phyloP scores from a whole-genome alignment of 257 asterid species.

The Henckelia pumila region DNA sequence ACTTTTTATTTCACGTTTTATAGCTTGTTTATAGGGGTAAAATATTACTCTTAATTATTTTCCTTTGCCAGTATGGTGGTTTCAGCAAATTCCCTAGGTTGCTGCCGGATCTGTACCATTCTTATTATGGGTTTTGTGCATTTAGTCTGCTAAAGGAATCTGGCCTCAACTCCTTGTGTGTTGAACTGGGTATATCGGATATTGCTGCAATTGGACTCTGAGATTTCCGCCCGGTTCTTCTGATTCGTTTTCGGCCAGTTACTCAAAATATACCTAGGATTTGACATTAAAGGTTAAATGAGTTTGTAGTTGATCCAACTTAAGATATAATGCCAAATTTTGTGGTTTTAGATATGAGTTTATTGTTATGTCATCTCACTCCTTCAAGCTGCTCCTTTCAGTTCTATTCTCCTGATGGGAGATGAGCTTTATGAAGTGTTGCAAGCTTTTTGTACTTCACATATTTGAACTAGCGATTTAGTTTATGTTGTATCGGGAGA shows the following conservation, averaged over 20 bases:
- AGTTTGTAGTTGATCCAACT: neutral
- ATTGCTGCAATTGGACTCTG: slow-evolving; percentile 47
- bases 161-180: slow-evolving; percentile 49
- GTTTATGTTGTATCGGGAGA: too few relatives aligned
- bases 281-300: neutral
- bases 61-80: slow-evolving; percentile 74
- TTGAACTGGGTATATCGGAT: slow-evolving; percentile 66
- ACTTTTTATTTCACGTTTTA: neutral
- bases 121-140: slow-evolving; percentile 80
- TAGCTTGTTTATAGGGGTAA: neutral
- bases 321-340: neutral
- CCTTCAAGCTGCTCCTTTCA: too few relatives aligned
- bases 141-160: slow-evolving; percentile 80
- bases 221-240: neutral
- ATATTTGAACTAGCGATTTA: too few relatives aligned
- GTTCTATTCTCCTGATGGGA: too few relatives aligned
- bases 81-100: slow-evolving; percentile 76
- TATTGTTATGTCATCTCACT: too few relatives aligned
- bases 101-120: slow-evolving; percentile 87
- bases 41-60: slow-evolving; percentile 17
- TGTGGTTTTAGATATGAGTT: too few relatives aligned
- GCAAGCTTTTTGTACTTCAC: too few relatives aligned
- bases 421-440: too few relatives aligned
- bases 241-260: neutral
- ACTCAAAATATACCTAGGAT: neutral